Evolutionary conservation across 1,139 yeast genomes (phyloP), one percentile per base, ranked within the genome.

Genomic region (Candida sp.): DNA sequence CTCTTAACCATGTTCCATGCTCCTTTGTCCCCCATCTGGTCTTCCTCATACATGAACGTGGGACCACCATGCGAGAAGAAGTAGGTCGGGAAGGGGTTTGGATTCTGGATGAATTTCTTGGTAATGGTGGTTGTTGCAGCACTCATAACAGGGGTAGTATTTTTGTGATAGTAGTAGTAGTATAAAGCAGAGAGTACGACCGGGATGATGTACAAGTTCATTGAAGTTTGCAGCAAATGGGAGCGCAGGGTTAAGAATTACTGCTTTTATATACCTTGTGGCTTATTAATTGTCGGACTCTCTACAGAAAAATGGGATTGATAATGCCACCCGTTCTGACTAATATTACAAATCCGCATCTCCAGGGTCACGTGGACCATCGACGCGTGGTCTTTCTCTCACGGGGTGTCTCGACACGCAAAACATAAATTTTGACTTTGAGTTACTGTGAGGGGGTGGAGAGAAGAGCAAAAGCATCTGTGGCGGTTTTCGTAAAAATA

Each of bases 1-100:
- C 66, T 57, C 44, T 73, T 67, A 7, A 85, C 73, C 4, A 71
- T 70, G n/a, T 74, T 70, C 73, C 80, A 86, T 0, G 94, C 93
- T 3, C 89, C 89, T 11, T 58, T 56, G 54, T 85, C 80, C 3
- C 85, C 80, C 34, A 66, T 67, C 32, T 68, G 69, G 34, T 77
- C 78, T 25, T 71, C 66, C 34, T 64, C 62, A 59, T 85, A 80
- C 77, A 86, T 81, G 64, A 88, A 86, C 1, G 86, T 83, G 3
- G 96, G 96, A 1, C 92, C 93, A 3, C 96, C 96, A 67, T 89
- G 96, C 33, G 90, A 84, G 48, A 88, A 63, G 65, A 88, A 89
- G 62, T 72, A 86, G 1, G 85, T 78, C 6, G 96, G 93, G 37
- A 61, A 73, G 39, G 75, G 73, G 8, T 48, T 50, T 7, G 61